Base-by-base conservation (phyloP, 495 filamentous ascomycete genomes). In the Penicillium nucicola region DNA sequence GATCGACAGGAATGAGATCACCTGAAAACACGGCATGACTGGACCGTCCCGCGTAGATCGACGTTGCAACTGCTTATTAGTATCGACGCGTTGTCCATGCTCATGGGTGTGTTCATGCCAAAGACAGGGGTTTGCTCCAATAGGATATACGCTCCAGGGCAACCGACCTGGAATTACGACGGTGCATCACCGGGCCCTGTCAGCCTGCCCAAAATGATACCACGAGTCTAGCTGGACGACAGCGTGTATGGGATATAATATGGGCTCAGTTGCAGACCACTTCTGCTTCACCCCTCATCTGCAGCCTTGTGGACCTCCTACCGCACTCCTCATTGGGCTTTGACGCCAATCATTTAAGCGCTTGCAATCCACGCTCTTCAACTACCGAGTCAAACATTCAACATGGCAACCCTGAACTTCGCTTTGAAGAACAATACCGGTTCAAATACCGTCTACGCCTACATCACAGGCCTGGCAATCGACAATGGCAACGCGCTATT, bases 391-490 rank as follows among this genome's bases (percentile, higher is more conserved):
- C 12, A 11, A 18, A 35, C 15, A 42, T 50, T 3, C 46, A 50
- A 17, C 23, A 76, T 75, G 63, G 62, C 72, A 34, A 79, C 75
- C 34, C 66, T 86, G 31, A 71, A 77, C 17, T 76, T 90, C 52
- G 77, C 73, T 14, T 65, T 90, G 17, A 70, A 79, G 53, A 90
- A 90, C 60, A 74, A 78, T 45, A 84, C 83, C 13, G 66, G 67
- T n/a, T 84, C 82, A 1, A 67, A 68, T 53, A 77, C 68, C 20
- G 81, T 84, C 18, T 88, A 80, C 60, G 87, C 81, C n/a, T 88
- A 86, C 55, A 77, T 90, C 52, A 89, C 84, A 1, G 87, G 87
- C 25, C 73, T 70, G 15, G 84, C 82, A 28, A 65, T 86, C 37
- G 79, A 85, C 61, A 77, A 80, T 15, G 74, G 77, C 69, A 80